phyloP scores from a whole-genome alignment of 2,329 filamentous ascomycete species.

The Colletotrichum tropicale region DNA sequence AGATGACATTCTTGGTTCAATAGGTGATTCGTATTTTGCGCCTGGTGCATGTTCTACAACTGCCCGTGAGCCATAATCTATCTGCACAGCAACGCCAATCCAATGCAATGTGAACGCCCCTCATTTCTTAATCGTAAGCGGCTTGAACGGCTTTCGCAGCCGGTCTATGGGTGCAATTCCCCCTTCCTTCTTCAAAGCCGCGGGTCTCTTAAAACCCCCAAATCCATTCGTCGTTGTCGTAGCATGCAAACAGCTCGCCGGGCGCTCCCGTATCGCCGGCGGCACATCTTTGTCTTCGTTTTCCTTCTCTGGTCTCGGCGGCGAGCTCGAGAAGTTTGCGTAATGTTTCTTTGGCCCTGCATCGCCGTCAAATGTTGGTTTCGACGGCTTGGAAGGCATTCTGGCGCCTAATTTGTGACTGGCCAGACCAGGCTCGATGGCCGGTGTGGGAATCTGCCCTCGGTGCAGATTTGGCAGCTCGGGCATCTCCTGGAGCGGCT shows the following conservation, averaged over 20 bases:
- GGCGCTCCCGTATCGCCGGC: constrained; percentile 37
- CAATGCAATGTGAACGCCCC: neutral
- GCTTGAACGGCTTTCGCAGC: constrained; percentile 61
- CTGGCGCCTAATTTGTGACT: constrained; percentile 47
- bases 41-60: neutral
- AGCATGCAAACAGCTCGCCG: constrained; percentile 53
- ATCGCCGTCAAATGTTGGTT: constrained; percentile 25
- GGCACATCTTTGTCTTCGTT: constrained; percentile 30
- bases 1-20: neutral
- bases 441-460: constrained; percentile 21
- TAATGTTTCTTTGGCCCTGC: constrained; percentile 50
- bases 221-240: constrained; percentile 50
- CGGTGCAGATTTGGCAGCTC: constrained; percentile 17
- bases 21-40: neutral
- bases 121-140: constrained; percentile 54
- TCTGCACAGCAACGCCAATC: neutral
- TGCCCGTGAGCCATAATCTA: neutral
- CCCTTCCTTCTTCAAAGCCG: constrained; percentile 40
- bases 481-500: neutral
- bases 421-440: constrained; percentile 33
- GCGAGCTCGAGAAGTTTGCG: constrained; percentile 63
- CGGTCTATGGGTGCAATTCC: constrained; percentile 54
- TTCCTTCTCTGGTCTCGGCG: constrained; percentile 33
- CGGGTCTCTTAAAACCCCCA: constrained; percentile 47
- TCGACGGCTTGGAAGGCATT: constrained; percentile 37